phyloP scores from a whole-genome alignment of 2,329 filamentous ascomycete species.

The Ambrosiella cleistominuta region DNA sequence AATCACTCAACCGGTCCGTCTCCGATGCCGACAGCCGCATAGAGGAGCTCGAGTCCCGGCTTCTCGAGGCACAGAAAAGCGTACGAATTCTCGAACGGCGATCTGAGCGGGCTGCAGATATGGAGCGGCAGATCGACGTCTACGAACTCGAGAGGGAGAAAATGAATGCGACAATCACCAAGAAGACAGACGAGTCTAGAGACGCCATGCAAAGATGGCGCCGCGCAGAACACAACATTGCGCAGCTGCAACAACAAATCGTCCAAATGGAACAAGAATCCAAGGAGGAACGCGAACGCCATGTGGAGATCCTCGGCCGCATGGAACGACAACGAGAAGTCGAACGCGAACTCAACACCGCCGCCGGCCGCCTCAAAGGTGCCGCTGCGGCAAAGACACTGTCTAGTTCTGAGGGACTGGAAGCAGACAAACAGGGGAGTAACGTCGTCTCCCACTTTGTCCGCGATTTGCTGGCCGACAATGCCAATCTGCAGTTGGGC shows the following conservation, averaged over 20 bases:
- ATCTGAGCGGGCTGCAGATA: conserved; percentile 53
- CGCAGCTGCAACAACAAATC: conserved; percentile 68
- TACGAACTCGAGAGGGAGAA: conserved; percentile 68
- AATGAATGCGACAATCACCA: conserved; percentile 48
- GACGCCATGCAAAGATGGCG: conserved; percentile 70
- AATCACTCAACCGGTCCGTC: conserved; percentile 63
- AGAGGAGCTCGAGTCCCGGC: conserved; percentile 54
- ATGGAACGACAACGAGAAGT: conserved; percentile 72
- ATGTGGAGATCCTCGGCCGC: conserved; percentile 61
- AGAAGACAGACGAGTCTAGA: conserved; percentile 56
- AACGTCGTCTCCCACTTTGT: conserved; percentile 85
- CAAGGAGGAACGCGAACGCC: conserved; percentile 60
- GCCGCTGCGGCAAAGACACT: conserved; percentile 55
- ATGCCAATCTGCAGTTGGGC: conserved; percentile 79
- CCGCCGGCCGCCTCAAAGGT: conserved; percentile 64
- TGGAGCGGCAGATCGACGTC: conserved; percentile 63
- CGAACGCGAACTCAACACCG: conserved; percentile 64
- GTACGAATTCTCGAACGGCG: conserved; percentile 57
- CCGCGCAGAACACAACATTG: conserved; percentile 63
- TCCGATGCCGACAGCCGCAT: conserved; percentile 66
- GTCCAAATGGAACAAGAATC: conserved; percentile 78
- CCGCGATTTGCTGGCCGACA: conserved; percentile 85
- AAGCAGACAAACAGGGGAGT: conserved; percentile 18
- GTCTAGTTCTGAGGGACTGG: conserved; percentile 17
- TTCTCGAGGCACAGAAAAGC: conserved; percentile 62